Base-by-base conservation (phyloP, 2,329 filamentous ascomycete species). In the Alternaria triticimaculans region DNA sequence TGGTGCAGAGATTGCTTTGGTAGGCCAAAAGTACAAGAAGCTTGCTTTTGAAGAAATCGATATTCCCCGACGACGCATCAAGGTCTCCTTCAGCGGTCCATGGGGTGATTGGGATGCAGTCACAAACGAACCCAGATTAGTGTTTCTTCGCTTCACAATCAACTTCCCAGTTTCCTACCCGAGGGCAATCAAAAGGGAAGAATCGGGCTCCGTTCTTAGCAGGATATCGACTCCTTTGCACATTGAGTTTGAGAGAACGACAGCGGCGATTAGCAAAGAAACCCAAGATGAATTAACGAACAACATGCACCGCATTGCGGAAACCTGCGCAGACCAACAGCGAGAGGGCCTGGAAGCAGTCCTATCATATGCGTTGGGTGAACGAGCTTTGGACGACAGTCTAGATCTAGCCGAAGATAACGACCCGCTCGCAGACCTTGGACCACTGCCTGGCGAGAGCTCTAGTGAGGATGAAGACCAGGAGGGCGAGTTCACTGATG, bases 401-500 rank as follows among this genome's bases (percentile, higher is more conserved):
- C 81, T 88, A 12, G 60, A 77, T 82, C 58, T 76, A 12, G 57
- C 66, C 18, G 51, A 80, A 83, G 49, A 90, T 11, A 85, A 89
- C 67, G 89, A 92, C 8, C 88, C 59, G 87, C 55, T 67, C 58
- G 79, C 80, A 60, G 72, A 73, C 33, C 44, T 72, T 26, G 41
- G 82, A 80, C 66, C 68, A 20, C 37, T 74, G 28, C 69, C 67
- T 8, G 75, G 92, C 61, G 93, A 96, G 68, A 95, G 92, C 69
- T 97, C 93, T 4, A 96, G 92, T 72, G 91, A 93, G 66, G 91
- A 93, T 64, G 92, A 94, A 68, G 92, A 94, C 51, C 81, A 80
- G 61, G 91, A 93, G 33, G 74, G 76, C 46, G 75, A 76, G 49
- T 75, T 73, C 21, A 78, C 75, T 26, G 82, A 85, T 61, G 85